Percentiles rank a stretch among this genome's conserved stretches.
Evolutionary conservation across 345 rosid species (phyloP).

Genomic region (Kandelia obovata): DNA sequence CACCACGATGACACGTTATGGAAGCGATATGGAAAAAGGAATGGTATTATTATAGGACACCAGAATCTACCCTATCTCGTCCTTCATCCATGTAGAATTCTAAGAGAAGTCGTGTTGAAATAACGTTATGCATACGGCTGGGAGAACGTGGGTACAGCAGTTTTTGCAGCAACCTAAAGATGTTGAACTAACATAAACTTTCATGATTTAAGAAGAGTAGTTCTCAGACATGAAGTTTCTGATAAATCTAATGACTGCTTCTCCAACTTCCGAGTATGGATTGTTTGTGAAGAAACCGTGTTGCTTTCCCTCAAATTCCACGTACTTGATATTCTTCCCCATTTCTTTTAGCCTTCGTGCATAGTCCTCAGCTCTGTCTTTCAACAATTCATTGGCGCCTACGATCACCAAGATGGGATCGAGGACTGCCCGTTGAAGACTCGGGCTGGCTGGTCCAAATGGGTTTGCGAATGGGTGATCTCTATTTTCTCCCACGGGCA

Average conservation of each 20-base stretch:
- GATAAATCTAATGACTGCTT: conserved; percentile 37
- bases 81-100: too few relatives aligned
- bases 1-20: too few relatives aligned
- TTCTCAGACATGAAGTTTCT: conserved; percentile 39
- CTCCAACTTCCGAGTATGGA: conserved; percentile 44
- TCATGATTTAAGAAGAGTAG: neutral
- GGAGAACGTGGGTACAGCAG: too few relatives aligned
- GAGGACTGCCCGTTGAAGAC: conserved; percentile 35
- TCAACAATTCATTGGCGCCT: conserved; percentile 59
- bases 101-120: too few relatives aligned
- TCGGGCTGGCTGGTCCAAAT: conserved; percentile 59
- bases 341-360: conserved; percentile 46
- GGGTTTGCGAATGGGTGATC: conserved; percentile 82
- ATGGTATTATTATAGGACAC: too few relatives aligned
- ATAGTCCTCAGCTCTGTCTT: conserved; percentile 67
- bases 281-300: conserved; percentile 67
- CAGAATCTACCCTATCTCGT: too few relatives aligned
- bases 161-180: too few relatives aligned
- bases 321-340: conserved; percentile 53
- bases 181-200: too few relatives aligned
- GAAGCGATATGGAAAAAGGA: too few relatives aligned
- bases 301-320: conserved; percentile 55
- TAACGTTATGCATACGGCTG: too few relatives aligned
- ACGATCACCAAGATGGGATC: conserved; percentile 66
- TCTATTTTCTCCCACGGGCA: conserved; percentile 63